Conservation (phyloP, 2,329 filamentous ascomycete species). For the Chrysoporthe cubensis region DNA sequence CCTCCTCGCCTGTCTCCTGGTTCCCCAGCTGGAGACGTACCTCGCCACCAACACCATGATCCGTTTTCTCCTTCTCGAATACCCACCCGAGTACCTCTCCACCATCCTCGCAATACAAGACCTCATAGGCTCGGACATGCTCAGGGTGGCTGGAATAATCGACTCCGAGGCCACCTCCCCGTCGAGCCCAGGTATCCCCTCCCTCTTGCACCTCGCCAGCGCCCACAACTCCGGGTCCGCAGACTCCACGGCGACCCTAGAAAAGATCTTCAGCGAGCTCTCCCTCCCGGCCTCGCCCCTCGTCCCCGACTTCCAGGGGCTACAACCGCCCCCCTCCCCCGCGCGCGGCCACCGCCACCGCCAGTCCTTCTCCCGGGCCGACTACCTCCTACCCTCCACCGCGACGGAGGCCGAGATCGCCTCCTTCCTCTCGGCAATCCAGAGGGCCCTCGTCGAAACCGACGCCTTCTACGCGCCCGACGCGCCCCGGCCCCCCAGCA, state of each 20-base stretch:
- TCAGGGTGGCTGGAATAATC: conserved; percentile 64
- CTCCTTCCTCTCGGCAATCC: conserved; percentile 57
- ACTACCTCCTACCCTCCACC: conserved; percentile 60
- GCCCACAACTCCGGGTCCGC: background rate
- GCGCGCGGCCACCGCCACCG: conserved; percentile 35
- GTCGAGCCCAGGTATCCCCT: background rate
- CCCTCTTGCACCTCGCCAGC: background rate
- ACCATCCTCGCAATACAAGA: conserved; percentile 62
- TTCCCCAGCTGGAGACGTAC: conserved; percentile 65
- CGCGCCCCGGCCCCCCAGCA: conserved; percentile 19
- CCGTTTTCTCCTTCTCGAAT: conserved; percentile 63
- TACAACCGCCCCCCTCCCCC: conserved; percentile 7
- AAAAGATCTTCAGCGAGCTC: background rate
- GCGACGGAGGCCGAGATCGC: conserved; percentile 59
- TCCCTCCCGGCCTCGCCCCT: background rate
- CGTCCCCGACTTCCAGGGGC: background rate
- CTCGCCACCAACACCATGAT: conserved; percentile 56
- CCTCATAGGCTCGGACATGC: conserved; percentile 57
- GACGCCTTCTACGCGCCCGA: conserved; percentile 52
- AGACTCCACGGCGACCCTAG: conserved; percentile 11
- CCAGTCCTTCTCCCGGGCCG: conserved; percentile 52
- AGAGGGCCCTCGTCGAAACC: conserved; percentile 51
- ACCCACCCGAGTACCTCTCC: conserved; percentile 58
- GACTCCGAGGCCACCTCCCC: conserved; percentile 42
- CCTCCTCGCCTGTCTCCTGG: conserved; percentile 59